Conservation (phyloP, 139 green algal species). For the Diplosphaera chodatii region DNA sequence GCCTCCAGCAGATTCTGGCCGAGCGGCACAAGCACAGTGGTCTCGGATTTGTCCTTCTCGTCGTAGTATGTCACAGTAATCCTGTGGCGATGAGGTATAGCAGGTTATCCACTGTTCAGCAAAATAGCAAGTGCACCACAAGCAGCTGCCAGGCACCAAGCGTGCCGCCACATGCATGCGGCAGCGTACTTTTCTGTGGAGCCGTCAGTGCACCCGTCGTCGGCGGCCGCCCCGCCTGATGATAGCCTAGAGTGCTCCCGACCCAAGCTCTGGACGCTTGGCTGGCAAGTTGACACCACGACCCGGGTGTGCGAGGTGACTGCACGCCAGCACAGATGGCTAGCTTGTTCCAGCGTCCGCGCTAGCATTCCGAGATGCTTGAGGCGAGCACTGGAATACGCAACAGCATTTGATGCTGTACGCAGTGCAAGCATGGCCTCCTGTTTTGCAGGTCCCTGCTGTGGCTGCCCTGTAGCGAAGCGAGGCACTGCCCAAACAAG, state of each 20-base stretch:
- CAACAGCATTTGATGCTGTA: no score
- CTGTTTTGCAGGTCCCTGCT: no score
- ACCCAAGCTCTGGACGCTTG: background rate
- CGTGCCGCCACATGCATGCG: background rate
- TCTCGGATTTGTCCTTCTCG: constrained; percentile 78
- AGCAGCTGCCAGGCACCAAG: no score
- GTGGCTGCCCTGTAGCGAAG: no score
- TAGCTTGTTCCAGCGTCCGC: background rate
- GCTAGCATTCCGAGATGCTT: background rate
- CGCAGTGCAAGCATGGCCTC: no score
- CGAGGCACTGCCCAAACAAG: no score
- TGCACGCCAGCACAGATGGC: background rate
- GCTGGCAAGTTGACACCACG: background rate
- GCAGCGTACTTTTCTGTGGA: background rate
- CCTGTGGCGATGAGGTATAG: constrained; percentile 25
- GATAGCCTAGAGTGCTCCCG: background rate
- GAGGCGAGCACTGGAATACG: no score
- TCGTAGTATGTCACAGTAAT: constrained; percentile 83
- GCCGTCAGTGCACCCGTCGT: background rate
- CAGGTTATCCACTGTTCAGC: background rate
- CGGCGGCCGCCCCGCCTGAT: background rate
- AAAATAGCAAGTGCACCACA: no score
- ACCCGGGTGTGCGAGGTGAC: background rate
- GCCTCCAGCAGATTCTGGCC: constrained; percentile 84
- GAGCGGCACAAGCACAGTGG: constrained; percentile 69